Percentiles rank a stretch among this genome's conserved stretches.
phyloP scores from a whole-genome alignment of 345 rosid species.

The Hypericum perforatum region DNA sequence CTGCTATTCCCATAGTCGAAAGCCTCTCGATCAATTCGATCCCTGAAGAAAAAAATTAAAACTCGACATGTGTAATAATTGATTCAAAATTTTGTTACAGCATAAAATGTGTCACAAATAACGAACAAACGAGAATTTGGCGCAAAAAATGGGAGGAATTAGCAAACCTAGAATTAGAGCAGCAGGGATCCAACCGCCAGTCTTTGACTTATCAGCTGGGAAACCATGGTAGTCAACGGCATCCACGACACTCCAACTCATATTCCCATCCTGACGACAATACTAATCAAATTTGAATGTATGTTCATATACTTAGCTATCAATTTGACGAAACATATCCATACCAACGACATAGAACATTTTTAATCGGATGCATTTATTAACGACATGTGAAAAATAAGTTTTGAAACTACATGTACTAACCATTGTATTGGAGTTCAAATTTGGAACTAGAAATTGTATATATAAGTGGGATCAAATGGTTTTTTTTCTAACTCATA shows the following conservation, averaged over 20 bases:
- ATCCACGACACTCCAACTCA: constrained; percentile 4
- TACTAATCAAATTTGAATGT: too few species aligned
- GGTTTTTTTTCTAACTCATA: too few species aligned
- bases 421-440: too few species aligned
- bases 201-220: constrained; percentile 5
- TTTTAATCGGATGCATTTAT: too few species aligned
- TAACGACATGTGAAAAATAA: too few species aligned
- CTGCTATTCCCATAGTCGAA: constrained; percentile 65
- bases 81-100: too few species aligned
- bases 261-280: constrained; percentile 1
- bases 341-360: too few species aligned
- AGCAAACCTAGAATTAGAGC: constrained; percentile 4
- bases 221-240: neutral
- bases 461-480: too few species aligned
- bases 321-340: too few species aligned
- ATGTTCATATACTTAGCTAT: too few species aligned
- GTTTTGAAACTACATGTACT: too few species aligned
- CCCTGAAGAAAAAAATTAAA: constrained; percentile 21
- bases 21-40: constrained; percentile 61
- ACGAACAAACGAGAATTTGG: neutral
- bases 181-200: constrained; percentile 8
- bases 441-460: too few species aligned
- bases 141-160: neutral
- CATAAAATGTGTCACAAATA: neutral
- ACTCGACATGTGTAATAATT: neutral